phyloP scores from a whole-genome alignment of 176 grass and related monocot species.

The Secale cereale region DNA sequence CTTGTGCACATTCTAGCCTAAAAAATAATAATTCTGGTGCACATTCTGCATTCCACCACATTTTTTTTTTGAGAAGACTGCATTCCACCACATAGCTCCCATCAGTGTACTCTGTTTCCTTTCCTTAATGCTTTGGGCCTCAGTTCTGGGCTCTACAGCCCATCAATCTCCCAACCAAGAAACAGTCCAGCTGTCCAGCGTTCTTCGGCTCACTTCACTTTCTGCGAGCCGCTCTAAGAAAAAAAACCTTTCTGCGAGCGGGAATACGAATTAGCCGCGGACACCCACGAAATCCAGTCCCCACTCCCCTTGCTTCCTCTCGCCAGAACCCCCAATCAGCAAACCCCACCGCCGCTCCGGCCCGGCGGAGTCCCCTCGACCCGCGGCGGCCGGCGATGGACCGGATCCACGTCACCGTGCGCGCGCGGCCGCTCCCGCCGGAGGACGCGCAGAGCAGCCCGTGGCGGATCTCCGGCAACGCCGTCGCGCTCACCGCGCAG shows the following conservation, averaged over 20 bases:
- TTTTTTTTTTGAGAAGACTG: too few relatives aligned
- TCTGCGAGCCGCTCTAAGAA: too few relatives aligned
- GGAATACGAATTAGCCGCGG: constrained; percentile 3
- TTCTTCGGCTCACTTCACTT: neutral
- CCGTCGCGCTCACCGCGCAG: constrained; percentile 58
- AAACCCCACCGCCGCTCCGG: neutral
- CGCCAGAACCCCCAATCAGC: neutral
- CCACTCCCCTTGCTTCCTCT: neutral
- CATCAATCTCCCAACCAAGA: neutral
- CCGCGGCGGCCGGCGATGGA: constrained; percentile 49
- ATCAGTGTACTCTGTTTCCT: neutral
- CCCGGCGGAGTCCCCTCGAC: neutral
- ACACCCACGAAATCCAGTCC: neutral
- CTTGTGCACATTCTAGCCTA: too few relatives aligned
- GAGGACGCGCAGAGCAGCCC: constrained; percentile 69
- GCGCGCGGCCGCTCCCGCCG: constrained; percentile 56
- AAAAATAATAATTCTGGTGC: too few relatives aligned
- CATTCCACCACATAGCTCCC: too few relatives aligned
- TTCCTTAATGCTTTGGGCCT: neutral
- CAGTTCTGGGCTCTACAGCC: neutral
- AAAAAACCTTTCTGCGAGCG: neutral
- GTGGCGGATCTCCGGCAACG: constrained; percentile 72
- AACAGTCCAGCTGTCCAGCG: neutral
- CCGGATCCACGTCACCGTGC: constrained; percentile 77
- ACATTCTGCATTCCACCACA: too few relatives aligned